These are phyloP conservation scores for Solanum rostratum DNA, from an alignment of 257 asterid species.

Conservation along the genomic window DNA sequence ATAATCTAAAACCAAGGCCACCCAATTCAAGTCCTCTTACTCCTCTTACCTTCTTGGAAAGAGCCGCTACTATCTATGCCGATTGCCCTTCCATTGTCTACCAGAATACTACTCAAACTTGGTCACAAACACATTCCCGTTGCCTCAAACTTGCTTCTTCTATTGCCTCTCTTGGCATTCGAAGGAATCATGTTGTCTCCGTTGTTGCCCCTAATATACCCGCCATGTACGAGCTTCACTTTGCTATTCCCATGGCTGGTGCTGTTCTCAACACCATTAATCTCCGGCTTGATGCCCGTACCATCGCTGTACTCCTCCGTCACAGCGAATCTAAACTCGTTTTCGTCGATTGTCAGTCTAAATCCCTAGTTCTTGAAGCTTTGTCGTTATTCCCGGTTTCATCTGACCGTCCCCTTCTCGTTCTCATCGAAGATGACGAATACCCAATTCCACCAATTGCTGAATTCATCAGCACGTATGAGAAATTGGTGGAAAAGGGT, in stretches of 20 bases:
- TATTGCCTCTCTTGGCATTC: constrained; percentile 35
- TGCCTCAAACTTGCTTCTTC: constrained; percentile 54
- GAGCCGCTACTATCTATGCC: constrained; percentile 50
- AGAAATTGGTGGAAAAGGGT: constrained; percentile 28
- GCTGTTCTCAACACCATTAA: constrained; percentile 56
- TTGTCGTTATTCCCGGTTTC: constrained; percentile 31
- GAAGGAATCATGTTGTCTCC: constrained; percentile 41
- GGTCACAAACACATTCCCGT: constrained; percentile 44
- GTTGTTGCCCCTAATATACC: constrained; percentile 66
- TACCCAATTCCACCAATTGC: neutral
- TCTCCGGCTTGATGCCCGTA: constrained; percentile 59
- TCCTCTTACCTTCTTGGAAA: constrained; percentile 41
- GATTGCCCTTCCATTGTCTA: constrained; percentile 48
- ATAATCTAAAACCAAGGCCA: constrained; percentile 24
- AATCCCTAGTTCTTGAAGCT: constrained; percentile 31
- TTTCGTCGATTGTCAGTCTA: constrained; percentile 46
- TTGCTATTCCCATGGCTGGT: constrained; percentile 74
- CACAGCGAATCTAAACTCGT: constrained; percentile 50
- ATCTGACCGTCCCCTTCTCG: constrained; percentile 24
- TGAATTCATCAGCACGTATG: constrained; percentile 12
- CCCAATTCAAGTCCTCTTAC: constrained; percentile 55
- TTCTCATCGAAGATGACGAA: constrained; percentile 23
- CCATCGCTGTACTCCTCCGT: constrained; percentile 42
- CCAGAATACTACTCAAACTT: constrained; percentile 27
- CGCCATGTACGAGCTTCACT: constrained; percentile 76